A percentile compares a stretch with the other conserved stretches of the same genome.
These are phyloP conservation scores for Rhizoctonia solani DNA, from an alignment of 1,284 basidiomycete species.

Conservation along the genomic window DNA sequence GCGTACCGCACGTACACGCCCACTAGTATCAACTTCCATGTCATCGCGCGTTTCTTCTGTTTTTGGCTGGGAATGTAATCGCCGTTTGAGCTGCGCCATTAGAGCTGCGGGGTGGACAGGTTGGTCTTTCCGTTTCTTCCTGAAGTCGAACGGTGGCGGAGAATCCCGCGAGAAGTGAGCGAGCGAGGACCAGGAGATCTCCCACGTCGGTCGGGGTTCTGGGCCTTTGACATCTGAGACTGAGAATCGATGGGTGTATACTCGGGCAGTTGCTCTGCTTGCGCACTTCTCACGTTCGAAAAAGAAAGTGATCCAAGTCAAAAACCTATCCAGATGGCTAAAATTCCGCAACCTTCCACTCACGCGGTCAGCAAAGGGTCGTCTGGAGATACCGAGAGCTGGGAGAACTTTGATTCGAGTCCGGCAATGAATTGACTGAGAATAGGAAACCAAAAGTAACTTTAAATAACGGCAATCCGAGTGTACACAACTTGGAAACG, in stretches of 20 bases:
- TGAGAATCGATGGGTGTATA: not conserved
- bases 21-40: conserved; percentile 12
- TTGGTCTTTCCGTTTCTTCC: conserved; percentile 10
- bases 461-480: not conserved
- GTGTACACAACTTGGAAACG: not conserved
- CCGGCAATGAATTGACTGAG: conserved; percentile 16
- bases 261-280: conserved; percentile 14
- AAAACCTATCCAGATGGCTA: too few species aligned
- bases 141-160: conserved; percentile 10
- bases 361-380: not conserved
- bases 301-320: too few species aligned
- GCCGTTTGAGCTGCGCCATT: conserved; percentile 14
- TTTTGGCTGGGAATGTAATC: not conserved
- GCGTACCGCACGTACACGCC: not conserved
- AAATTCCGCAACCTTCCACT: too few species aligned
- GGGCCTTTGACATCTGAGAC: conserved; percentile 8
- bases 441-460: not conserved
- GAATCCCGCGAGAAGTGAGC: conserved; percentile 8
- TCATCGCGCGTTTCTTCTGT: not conserved
- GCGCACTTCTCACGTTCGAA: too few species aligned
- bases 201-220: conserved; percentile 2
- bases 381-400: conserved; percentile 7
- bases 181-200: conserved; percentile 28
- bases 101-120: conserved; percentile 7
- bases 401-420: conserved; percentile 28